Base-by-base conservation (phyloP, 2,329 filamentous ascomycete genomes). In the Aspergillus sp. region DNA sequence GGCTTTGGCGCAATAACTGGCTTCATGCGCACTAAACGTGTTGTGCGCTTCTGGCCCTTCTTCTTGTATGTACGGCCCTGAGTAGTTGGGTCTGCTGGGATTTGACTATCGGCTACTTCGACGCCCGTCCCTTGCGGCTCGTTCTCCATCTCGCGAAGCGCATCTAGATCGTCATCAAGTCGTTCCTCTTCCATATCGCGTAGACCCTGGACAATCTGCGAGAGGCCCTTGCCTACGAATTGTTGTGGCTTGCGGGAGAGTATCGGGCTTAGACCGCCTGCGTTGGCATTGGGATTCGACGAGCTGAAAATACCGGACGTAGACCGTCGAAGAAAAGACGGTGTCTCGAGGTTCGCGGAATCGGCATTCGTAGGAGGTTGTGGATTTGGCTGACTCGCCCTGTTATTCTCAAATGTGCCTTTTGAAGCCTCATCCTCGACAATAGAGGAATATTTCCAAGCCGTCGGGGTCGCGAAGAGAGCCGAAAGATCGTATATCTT, bases 31-130 rank as follows among this genome's bases (percentile, higher is more conserved):
- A 78, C 75, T 47, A 73, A 66, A 51, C 75, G 72, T 2, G 79
- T 81, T 5, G 77, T 79, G 47, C 79, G 70, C 61, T 81, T 81
- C 60, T 80, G 79, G 2, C 78, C 78, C 62, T 76, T 80, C 68
- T 80, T 81, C 66, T 78, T 80, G 66, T 71, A 79, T 13, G 57
- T 55, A n/a, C 57, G 64, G 12, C 61, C 53, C 8, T n/a, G 11
- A 1, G 27, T 9, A 6, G 39, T 30, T 22, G 64, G 41, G 13
- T 64, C 51, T 17, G 54, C 51, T 5, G 57, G 51, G 0, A 57
- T 52, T 51, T 79, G 76, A 41, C 72, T 77, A 59, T 79, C 74
- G 13, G 68, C 64, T 5, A 76, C 69, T 15, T 73, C 64, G 12
- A 73, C 64, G 27, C 67, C 64, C 33, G 68, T 67, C 4, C 17